Evolutionary conservation across 352 stramenopile species (phyloP).

Genomic region (Phytophthora aleatoria): DNA sequence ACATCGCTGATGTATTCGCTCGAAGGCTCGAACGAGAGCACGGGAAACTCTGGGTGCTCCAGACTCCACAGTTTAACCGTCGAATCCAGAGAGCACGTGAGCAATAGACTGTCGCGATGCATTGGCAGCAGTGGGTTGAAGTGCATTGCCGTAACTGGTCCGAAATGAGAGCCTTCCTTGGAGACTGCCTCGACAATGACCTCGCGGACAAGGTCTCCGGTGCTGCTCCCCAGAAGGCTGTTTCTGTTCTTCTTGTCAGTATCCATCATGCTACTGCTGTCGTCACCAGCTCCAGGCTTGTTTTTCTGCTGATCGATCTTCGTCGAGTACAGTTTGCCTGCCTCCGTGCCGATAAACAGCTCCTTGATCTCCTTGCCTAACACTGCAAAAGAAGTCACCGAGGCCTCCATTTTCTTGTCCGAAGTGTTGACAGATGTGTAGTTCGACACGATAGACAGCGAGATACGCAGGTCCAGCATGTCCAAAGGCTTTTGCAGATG

Average conservation of each 20-base stretch:
- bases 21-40: conserved; percentile 86
- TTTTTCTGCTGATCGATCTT: conserved; percentile 78
- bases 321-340: conserved; percentile 79
- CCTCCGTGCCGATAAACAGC: conserved; percentile 85
- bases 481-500: conserved; percentile 85
- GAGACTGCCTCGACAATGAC: conserved; percentile 74
- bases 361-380: conserved; percentile 84
- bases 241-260: conserved; percentile 48
- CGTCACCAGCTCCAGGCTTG: conserved; percentile 43
- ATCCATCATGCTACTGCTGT: conserved; percentile 30
- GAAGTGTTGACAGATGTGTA: conserved; percentile 69
- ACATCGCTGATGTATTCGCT: conserved; percentile 91
- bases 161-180: conserved; percentile 79
- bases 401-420: conserved; percentile 88
- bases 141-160: conserved; percentile 84
- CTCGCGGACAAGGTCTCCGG: conserved; percentile 46
- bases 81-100: conserved; percentile 87
- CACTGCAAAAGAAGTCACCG: conserved; percentile 83
- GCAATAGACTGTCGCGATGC: conserved; percentile 76
- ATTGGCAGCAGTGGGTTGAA: conserved; percentile 75
- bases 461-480: conserved; percentile 84
- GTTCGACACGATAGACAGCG: conserved; percentile 78
- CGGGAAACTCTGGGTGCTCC: conserved; percentile 65
- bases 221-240: conserved; percentile 34
- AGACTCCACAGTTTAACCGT: conserved; percentile 89